These are phyloP conservation scores for Psilocybe sp. DNA, from an alignment of 768 basidiomycete species.

Conservation along the genomic window DNA sequence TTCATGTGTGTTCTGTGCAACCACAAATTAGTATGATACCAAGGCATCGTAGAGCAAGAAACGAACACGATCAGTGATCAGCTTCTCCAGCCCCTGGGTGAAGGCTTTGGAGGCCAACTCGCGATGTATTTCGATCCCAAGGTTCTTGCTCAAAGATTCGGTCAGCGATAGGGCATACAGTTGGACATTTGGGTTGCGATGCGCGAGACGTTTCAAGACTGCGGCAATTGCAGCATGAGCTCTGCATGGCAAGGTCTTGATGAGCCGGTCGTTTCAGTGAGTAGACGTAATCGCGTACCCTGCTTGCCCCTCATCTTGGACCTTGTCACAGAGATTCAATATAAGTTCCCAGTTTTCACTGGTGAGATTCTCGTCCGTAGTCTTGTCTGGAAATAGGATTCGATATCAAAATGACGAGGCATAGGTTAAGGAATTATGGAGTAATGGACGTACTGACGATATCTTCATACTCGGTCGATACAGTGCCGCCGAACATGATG, in stretches of 20 bases:
- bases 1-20: slow-evolving; percentile 77
- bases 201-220: slow-evolving; percentile 84
- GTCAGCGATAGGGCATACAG: slow-evolving; percentile 86
- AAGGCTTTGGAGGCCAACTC: slow-evolving; percentile 91
- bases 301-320: slow-evolving; percentile 80
- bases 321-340: slow-evolving; percentile 94
- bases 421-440: not conserved
- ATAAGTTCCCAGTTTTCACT: slow-evolving; percentile 96
- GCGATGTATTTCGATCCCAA: slow-evolving; percentile 71
- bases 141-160: slow-evolving; percentile 92
- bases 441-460: slow-evolving; percentile 69
- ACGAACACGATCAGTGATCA: slow-evolving; percentile 84
- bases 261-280: not conserved
- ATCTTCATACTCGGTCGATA: slow-evolving; percentile 83
- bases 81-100: slow-evolving; percentile 82
- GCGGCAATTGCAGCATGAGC: slow-evolving; percentile 84
- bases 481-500: slow-evolving; percentile 69
- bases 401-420: slow-evolving; percentile 7
- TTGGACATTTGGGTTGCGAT: slow-evolving; percentile 96
- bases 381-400: slow-evolving; percentile 58
- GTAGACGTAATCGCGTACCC: slow-evolving; percentile 51
- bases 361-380: slow-evolving; percentile 97
- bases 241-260: slow-evolving; percentile 38
- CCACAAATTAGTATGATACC: not conserved
- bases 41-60: not conserved